Evolutionary conservation across 352 stramenopile species (phyloP).

Genomic region (Globisporangium rhizosaccharum): DNA sequence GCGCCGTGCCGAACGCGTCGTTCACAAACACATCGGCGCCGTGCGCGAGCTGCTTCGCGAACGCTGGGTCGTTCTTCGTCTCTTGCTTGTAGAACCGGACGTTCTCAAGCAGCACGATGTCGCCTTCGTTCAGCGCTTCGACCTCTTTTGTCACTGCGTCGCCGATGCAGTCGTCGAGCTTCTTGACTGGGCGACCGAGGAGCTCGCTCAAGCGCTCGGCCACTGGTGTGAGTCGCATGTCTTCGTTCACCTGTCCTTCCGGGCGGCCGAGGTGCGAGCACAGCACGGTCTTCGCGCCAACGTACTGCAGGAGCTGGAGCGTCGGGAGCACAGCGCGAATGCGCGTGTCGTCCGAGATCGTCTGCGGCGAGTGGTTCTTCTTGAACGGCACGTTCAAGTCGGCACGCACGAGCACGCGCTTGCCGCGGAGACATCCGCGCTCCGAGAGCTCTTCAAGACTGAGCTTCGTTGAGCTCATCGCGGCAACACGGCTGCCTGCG

Average conservation of each 20-base stretch:
- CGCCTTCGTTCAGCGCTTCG: conserved; percentile 78
- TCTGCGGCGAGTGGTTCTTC: conserved; percentile 82
- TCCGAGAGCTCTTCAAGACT: conserved; percentile 60
- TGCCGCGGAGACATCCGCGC: conserved; percentile 84
- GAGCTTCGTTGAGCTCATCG: conserved; percentile 63
- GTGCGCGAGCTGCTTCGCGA: conserved; percentile 93
- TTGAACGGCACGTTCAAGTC: conserved; percentile 99
- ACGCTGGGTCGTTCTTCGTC: conserved; percentile 93
- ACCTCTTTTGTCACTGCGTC: conserved; percentile 84
- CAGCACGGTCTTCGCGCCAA: conserved; percentile 93
- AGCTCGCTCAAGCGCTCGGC: conserved; percentile 91
- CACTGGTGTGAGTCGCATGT: conserved; percentile 88
- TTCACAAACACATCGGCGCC: conserved; percentile 96
- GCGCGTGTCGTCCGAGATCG: conserved; percentile 95
- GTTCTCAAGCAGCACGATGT: conserved; percentile 92
- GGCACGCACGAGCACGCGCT: conserved; percentile 96
- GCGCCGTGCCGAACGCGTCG: conserved; percentile 97
- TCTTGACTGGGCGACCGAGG: conserved; percentile 88
- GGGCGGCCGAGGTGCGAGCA: conserved; percentile 97
- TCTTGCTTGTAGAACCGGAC: conserved; percentile 98
- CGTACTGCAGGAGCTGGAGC: conserved; percentile 87
- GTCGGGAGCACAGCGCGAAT: conserved; percentile 95
- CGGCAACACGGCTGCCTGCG: conserved; percentile 12
- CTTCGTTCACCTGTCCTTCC: conserved; percentile 86
- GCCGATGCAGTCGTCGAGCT: conserved; percentile 95